Percentiles rank a stretch among this genome's conserved stretches.
Evolutionary conservation across 139 green algal species (phyloP).

Genomic region (Chlamydomonas incerta): DNA sequence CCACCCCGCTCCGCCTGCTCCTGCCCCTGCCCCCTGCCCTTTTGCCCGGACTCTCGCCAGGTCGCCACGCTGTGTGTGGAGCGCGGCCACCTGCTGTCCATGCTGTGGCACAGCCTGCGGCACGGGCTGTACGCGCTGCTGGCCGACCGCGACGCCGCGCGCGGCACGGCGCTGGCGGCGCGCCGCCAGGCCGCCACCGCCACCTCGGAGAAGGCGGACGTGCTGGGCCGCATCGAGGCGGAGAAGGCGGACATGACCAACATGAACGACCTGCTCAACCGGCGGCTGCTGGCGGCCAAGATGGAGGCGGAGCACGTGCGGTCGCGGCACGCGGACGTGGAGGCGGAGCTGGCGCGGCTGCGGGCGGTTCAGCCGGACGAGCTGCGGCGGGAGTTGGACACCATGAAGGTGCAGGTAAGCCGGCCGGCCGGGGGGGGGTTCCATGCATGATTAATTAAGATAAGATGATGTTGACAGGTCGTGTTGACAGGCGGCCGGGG

Average conservation of each 20-base stretch:
- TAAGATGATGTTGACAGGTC: too few species aligned
- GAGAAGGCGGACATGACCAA: slow-evolving; percentile 42
- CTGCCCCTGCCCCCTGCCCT: too few species aligned
- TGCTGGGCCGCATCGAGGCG: background rate
- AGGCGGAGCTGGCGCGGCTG: slow-evolving; percentile 30
- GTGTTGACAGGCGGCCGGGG: too few species aligned
- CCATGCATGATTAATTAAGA: too few species aligned
- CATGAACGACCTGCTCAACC: slow-evolving; percentile 52
- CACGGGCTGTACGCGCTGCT: slow-evolving; percentile 46
- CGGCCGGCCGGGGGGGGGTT: background rate
- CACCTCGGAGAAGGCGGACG: slow-evolving; percentile 1
- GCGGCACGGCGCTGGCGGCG: slow-evolving; percentile 7
- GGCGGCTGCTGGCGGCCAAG: slow-evolving; percentile 40
- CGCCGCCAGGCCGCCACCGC: slow-evolving; percentile 1
- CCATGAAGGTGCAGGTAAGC: slow-evolving; percentile 30
- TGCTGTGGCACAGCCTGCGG: slow-evolving; percentile 52
- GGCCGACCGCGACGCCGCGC: slow-evolving; percentile 38
- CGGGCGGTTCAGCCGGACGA: slow-evolving; percentile 31
- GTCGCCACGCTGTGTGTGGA: slow-evolving; percentile 57
- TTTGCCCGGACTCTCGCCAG: too few species aligned
- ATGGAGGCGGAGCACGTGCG: slow-evolving; percentile 45
- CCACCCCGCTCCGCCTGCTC: too few species aligned
- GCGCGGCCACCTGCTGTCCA: slow-evolving; percentile 50
- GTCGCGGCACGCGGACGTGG: slow-evolving; percentile 19
- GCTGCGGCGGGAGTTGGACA: slow-evolving; percentile 32